Conservation (phyloP, 208 protist genomes). For the Acanthamoeba castellanii region DNA sequence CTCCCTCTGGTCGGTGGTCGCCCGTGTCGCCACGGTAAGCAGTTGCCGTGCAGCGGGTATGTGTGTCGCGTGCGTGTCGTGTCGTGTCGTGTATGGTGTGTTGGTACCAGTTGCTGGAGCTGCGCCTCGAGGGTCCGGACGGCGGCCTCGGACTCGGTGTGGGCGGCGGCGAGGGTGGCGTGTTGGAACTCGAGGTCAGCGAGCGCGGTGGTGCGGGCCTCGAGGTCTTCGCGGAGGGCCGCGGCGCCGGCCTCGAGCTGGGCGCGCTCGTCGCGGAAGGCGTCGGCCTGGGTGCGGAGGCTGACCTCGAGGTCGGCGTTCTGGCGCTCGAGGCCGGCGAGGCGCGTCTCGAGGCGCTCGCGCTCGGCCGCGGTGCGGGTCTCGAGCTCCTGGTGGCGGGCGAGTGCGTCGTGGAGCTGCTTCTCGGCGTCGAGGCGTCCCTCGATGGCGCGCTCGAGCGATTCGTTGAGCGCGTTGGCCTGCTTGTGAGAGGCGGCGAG, state of each 20-base stretch:
- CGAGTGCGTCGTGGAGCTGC: not conserved
- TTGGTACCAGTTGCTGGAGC: not conserved
- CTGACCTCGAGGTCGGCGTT: not conserved
- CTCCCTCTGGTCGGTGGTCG: too few relatives aligned
- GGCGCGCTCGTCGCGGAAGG: slow-evolving; percentile 5
- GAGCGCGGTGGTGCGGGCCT: not conserved
- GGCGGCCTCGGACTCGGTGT: not conserved
- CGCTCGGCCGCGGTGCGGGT: not conserved
- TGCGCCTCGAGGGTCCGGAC: not conserved
- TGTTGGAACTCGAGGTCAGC: not conserved
- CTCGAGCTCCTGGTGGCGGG: not conserved
- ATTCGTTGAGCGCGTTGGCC: not conserved
- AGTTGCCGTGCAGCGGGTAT: too few relatives aligned
- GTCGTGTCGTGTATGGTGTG: too few relatives aligned
- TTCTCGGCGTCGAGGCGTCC: not conserved
- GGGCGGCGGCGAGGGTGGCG: not conserved
- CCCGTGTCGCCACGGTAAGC: too few relatives aligned
- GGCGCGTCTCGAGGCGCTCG: not conserved
- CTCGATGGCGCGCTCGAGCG: not conserved
- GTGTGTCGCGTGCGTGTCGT: too few relatives aligned
- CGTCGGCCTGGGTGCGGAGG: not conserved
- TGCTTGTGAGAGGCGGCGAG: not conserved
- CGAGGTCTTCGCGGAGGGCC: not conserved
- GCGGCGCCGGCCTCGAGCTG: not conserved
- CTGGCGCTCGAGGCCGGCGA: not conserved